Conservation (phyloP, 257 asterid genomes). For the Petunia secreta region DNA sequence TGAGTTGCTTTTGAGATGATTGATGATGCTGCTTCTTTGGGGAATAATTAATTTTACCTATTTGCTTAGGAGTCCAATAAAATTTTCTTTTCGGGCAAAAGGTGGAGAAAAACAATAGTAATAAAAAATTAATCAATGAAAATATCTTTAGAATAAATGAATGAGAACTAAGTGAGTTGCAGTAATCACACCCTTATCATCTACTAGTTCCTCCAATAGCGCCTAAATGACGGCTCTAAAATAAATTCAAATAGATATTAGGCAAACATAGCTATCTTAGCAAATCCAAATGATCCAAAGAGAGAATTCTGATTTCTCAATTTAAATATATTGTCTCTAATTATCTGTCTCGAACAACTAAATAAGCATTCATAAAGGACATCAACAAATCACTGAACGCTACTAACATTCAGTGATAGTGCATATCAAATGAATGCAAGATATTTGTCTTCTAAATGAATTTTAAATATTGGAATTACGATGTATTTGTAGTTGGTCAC, state of each 20-base stretch:
- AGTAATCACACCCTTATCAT: background rate
- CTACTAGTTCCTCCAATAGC: background rate
- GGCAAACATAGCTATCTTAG: background rate
- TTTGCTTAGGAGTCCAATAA: background rate
- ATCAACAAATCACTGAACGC: too few relatives aligned
- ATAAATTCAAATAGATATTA: background rate
- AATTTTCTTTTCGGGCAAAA: background rate
- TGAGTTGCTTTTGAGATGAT: conserved; percentile 10
- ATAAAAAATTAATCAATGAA: background rate
- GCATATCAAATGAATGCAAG: background rate
- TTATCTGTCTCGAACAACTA: background rate
- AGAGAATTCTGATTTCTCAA: background rate
- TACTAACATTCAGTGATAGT: background rate
- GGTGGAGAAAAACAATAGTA: background rate
- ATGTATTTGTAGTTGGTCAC: too few relatives aligned
- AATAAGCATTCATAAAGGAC: background rate
- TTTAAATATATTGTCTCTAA: background rate
- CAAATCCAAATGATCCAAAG: background rate
- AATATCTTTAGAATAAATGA: background rate
- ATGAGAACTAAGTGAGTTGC: background rate
- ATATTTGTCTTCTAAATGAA: too few relatives aligned
- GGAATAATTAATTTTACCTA: background rate
- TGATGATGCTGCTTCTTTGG: background rate
- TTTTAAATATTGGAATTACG: too few relatives aligned
- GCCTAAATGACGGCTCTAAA: background rate